Conservation (phyloP, 768 basidiomycete species). For the Mycena metata region DNA sequence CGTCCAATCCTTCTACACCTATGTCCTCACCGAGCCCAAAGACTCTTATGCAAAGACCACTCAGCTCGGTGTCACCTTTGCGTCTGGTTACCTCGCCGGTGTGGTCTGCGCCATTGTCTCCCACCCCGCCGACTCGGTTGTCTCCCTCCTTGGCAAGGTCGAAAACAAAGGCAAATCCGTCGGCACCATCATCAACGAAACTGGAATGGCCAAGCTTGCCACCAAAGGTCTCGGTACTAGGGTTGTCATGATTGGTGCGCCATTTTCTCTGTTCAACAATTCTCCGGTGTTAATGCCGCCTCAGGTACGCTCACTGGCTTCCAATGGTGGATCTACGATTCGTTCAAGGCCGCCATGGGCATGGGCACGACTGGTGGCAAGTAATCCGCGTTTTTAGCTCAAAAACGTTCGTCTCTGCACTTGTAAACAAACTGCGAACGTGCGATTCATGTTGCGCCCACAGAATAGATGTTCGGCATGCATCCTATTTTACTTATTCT, state of each 20-base stretch:
- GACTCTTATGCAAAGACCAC: conserved; percentile 83
- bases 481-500: conserved; percentile 33
- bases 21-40: conserved; percentile 86
- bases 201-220: conserved; percentile 72
- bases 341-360: conserved; percentile 87
- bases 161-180: conserved; percentile 85
- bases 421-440: conserved; percentile 12
- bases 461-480: conserved; percentile 23
- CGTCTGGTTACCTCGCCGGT: conserved; percentile 95
- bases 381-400: conserved; percentile 53
- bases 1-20: conserved; percentile 88
- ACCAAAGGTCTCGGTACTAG: conserved; percentile 92
- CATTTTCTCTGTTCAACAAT: conserved; percentile 20
- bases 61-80: conserved; percentile 91
- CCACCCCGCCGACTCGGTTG: conserved; percentile 94
- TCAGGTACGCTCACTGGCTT: conserved; percentile 71
- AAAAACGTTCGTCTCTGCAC: conserved; percentile 26
- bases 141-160: conserved; percentile 94
- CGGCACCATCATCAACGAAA: conserved; percentile 79
- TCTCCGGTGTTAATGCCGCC: conserved; percentile 3
- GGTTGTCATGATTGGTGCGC: conserved; percentile 85
- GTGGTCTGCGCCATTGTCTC: conserved; percentile 96
- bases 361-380: conserved; percentile 92
- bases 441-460: conserved; percentile 12
- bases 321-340: conserved; percentile 96